phyloP scores from a whole-genome alignment of 2,329 filamentous ascomycete species.

The Alternaria panax region DNA sequence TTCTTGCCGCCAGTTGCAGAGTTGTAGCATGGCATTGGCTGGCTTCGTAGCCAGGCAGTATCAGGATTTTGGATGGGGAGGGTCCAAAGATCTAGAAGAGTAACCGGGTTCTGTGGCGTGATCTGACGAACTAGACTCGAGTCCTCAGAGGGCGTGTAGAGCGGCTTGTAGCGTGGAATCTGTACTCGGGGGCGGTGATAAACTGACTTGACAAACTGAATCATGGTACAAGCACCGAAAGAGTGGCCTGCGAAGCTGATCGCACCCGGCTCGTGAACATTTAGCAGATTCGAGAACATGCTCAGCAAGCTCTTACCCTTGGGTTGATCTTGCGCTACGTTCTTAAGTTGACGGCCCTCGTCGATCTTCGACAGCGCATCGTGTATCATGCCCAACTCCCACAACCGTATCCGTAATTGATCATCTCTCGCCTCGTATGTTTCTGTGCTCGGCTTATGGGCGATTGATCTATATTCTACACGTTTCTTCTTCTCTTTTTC shows the following conservation, averaged over 20 bases:
- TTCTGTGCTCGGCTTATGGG: constrained; percentile 70
- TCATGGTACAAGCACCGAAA: constrained; percentile 76
- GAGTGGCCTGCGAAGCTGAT: constrained; percentile 82
- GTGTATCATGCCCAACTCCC: constrained; percentile 77
- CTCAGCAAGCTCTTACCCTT: constrained; percentile 58
- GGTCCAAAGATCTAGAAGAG: constrained; percentile 83
- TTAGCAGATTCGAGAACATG: constrained; percentile 67
- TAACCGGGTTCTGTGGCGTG: constrained; percentile 68
- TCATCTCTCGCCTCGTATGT: constrained; percentile 72
- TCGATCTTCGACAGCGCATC: constrained; percentile 74
- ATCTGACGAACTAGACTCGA: constrained; percentile 71
- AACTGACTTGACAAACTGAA: constrained; percentile 80
- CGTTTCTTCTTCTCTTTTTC: constrained; percentile 49
- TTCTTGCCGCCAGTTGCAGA: constrained; percentile 61
- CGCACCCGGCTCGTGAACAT: constrained; percentile 74
- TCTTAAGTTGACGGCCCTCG: constrained; percentile 56
- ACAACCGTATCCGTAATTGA: constrained; percentile 77
- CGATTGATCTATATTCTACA: constrained; percentile 56
- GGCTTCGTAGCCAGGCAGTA: constrained; percentile 70
- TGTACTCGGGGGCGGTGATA: constrained; percentile 68
- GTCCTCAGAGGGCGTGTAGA: constrained; percentile 66
- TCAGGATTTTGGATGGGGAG: constrained; percentile 71
- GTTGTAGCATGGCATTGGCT: constrained; percentile 74
- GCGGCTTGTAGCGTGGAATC: constrained; percentile 58
- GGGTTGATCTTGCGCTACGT: constrained; percentile 54